These are phyloP conservation scores for Gnomoniopsis smithogilvyi DNA, from an alignment of 2,329 filamentous ascomycete species.

Conservation along the genomic window DNA sequence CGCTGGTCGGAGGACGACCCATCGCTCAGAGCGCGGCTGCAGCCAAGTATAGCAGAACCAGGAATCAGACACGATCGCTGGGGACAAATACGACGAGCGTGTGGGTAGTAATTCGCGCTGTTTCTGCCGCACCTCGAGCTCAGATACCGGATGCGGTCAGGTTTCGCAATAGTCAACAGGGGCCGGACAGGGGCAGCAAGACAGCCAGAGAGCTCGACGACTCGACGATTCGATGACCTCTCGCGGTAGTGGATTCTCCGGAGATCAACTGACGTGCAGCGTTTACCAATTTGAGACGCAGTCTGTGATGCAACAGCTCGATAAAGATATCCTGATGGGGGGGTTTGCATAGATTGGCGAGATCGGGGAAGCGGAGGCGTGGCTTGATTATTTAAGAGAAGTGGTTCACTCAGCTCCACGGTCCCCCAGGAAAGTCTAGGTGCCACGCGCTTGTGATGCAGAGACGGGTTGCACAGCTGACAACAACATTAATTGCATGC, in stretches of 20 bases:
- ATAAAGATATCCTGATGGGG: not conserved
- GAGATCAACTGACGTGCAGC: no score
- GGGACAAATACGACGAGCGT: not conserved
- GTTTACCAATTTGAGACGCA: no score
- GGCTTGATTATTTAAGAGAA: not conserved
- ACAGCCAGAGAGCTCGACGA: no score
- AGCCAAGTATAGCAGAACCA: not conserved
- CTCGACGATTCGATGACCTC: no score
- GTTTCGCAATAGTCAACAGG: not conserved
- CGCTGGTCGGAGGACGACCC: conserved; percentile 26
- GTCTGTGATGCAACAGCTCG: not conserved
- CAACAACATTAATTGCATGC: no score
- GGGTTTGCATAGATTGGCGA: not conserved
- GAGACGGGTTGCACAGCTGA: no score
- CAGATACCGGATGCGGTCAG: conserved; percentile 12
- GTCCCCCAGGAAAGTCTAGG: no score
- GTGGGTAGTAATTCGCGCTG: not conserved
- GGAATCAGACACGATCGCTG: not conserved
- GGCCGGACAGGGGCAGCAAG: not conserved
- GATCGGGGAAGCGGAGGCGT: not conserved
- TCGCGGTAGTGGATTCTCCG: no score
- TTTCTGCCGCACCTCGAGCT: conserved; percentile 10
- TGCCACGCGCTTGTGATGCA: no score
- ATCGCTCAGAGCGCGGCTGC: conserved; percentile 13
- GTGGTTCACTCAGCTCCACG: no score